Evolutionary conservation across 2,329 filamentous ascomycete genomes (phyloP).

Genomic region (Aspergillus fumigatiaffinis): DNA sequence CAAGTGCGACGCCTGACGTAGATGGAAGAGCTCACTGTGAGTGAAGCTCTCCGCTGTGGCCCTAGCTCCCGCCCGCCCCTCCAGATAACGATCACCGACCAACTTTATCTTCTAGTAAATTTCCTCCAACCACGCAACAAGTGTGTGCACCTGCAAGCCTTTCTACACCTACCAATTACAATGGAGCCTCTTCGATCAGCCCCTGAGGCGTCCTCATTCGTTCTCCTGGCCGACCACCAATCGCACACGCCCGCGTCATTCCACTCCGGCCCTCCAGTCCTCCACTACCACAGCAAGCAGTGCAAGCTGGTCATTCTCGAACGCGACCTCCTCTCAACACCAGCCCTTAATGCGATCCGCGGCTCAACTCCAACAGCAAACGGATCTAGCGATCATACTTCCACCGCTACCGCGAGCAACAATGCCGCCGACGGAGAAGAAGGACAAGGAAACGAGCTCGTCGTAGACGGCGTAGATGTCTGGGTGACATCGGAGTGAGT

Average conservation of each 20-base stretch:
- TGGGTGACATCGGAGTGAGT: constrained; percentile 49
- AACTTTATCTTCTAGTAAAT: constrained; percentile 1
- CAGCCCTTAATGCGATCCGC: constrained; percentile 32
- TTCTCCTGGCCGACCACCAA: constrained; percentile 44
- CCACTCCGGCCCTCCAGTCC: constrained; percentile 43
- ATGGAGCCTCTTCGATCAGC: constrained; percentile 43
- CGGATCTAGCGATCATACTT: constrained; percentile 1
- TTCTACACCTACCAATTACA: constrained; percentile 1
- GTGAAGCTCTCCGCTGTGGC: no score
- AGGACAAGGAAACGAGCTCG: constrained; percentile 29
- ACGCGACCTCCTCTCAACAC: constrained; percentile 34
- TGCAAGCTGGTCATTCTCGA: constrained; percentile 44
- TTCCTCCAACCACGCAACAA: constrained; percentile 7
- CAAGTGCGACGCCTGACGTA: no score
- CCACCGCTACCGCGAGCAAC: constrained; percentile 6
- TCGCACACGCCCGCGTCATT: constrained; percentile 47
- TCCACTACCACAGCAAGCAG: constrained; percentile 44
- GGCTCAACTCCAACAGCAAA: constrained; percentile 12
- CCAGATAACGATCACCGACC: no score
- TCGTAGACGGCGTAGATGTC: constrained; percentile 39
- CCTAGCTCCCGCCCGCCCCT: no score
- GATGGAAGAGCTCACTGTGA: no score
- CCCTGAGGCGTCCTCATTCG: constrained; percentile 39
- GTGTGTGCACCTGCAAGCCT: neutral
- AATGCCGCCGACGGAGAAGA: constrained; percentile 2